A percentile compares a stretch with the other conserved stretches of the same genome.
Conservation (phyloP, 352 stramenopile genomes). For the Salisapilia sapeloensis region DNA sequence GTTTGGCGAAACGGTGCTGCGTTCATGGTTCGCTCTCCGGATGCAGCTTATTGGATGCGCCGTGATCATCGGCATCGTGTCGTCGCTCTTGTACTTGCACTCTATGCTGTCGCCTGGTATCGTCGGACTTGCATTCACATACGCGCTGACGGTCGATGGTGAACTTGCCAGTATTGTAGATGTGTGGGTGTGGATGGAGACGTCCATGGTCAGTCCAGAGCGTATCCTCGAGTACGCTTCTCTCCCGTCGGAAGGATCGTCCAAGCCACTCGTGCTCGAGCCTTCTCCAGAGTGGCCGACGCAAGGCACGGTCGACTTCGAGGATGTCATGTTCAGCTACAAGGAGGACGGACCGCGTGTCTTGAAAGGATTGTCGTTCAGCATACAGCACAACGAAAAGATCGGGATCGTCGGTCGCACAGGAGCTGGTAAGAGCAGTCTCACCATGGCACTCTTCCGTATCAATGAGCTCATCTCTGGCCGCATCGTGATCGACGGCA, state of each 20-base stretch:
- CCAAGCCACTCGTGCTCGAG: constrained; percentile 6
- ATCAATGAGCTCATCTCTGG: constrained; percentile 53
- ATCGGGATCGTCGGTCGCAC: constrained; percentile 80
- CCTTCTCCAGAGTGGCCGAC: constrained; percentile 56
- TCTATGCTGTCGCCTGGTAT: constrained; percentile 28
- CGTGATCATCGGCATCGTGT: constrained; percentile 15
- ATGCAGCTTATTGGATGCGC: constrained; percentile 23
- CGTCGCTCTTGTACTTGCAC: constrained; percentile 13
- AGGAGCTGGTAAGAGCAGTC: constrained; percentile 58
- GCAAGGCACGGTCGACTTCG: constrained; percentile 70
- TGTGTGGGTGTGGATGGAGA: constrained; percentile 21
- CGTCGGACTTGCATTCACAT: constrained; percentile 75
- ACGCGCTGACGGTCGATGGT: constrained; percentile 67
- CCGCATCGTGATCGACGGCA: constrained; percentile 36
- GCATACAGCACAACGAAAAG: constrained; percentile 28
- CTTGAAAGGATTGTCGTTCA: constrained; percentile 28
- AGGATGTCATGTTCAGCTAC: constrained; percentile 82
- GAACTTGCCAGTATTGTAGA: constrained; percentile 39
- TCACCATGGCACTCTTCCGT: constrained; percentile 77
- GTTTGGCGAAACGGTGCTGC: constrained; percentile 9
- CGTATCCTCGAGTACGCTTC: constrained; percentile 22
- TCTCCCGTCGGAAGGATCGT: constrained; percentile 9
- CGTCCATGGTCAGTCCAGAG: constrained; percentile 23
- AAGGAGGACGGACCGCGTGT: constrained; percentile 29
- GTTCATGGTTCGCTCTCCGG: constrained; percentile 22